These are phyloP conservation scores for Populus hybrid DNA, from an alignment of 441 rosid genomes.

Conservation along the genomic window DNA sequence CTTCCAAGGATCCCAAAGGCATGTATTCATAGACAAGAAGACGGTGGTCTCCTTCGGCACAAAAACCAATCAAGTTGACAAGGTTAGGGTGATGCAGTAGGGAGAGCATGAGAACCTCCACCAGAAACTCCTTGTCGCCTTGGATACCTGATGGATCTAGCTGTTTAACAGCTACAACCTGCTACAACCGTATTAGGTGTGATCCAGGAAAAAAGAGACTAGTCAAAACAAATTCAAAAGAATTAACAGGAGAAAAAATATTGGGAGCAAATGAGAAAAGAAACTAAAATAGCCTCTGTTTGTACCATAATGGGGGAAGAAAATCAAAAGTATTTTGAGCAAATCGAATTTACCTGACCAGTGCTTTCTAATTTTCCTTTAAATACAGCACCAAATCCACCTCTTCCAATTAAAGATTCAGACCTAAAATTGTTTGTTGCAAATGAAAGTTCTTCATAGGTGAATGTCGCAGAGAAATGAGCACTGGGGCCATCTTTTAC, in stretches of 20 bases:
- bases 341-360: slow-evolving; percentile 53
- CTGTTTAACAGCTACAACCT: slow-evolving; percentile 94
- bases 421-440: slow-evolving; percentile 71
- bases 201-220: neutral
- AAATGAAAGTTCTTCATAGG: slow-evolving; percentile 73
- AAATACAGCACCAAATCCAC: slow-evolving; percentile 92
- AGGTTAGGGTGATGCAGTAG: slow-evolving; percentile 89
- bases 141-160: slow-evolving; percentile 83
- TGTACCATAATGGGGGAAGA: neutral
- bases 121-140: slow-evolving; percentile 89
- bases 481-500: slow-evolving; percentile 47
- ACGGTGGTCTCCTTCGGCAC: slow-evolving; percentile 92
- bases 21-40: slow-evolving; percentile 78
- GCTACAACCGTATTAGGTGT: slow-evolving; percentile 12
- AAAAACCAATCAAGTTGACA: slow-evolving; percentile 83
- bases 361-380: slow-evolving; percentile 75
- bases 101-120: slow-evolving; percentile 94
- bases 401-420: slow-evolving; percentile 77
- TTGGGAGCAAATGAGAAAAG: too few species aligned
- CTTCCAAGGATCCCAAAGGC: slow-evolving; percentile 75
- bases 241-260: too few species aligned
- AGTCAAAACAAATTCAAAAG: too few species aligned
- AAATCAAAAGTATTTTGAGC: neutral
- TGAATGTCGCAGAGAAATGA: slow-evolving; percentile 71
- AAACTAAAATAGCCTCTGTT: neutral